Evolutionary conservation across 257 asterid genomes (phyloP), one percentile per base, ranked within the genome.

Genomic region (Petunia secreta): DNA sequence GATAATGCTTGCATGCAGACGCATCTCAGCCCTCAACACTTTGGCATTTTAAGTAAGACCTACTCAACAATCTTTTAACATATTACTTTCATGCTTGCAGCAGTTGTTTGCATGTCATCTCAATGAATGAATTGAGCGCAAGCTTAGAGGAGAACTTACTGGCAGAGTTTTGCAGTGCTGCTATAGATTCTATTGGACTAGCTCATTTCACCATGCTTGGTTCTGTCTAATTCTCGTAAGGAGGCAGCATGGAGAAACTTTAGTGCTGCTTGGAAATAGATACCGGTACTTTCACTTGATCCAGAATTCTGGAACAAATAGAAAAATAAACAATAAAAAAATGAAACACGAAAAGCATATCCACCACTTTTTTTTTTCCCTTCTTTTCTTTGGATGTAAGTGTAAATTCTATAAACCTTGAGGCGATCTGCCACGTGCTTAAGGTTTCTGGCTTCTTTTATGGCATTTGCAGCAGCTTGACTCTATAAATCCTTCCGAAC

Each of bases 121-220:
- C 62, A 73, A 50, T 36, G 46, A 73, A 73, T 73, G 62, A 73
- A 50, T 41, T 41, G 10, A 50, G 13, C 50, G 11, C 46, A 73
- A 11, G 40, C 50, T 50, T 25, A 48, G 25, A 71, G 59, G 50
- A 78, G 58, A 81, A 87, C 99, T 88, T 86, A 96, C 98, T 89
- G 97, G 98, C 97, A 94, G 79, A 96, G 92, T 83, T 94, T 92
- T 74, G 99, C 99, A 8, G 99, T 96, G 92, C 93, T 91, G 82
- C 97, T 90, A 79, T 96, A 94, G 79, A 96, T 89, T 64, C 93
- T 93, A 85, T 85, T 76, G 60, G 98, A 87, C 89, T 88, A 94
- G 90, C 83, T 83, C 85, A 86, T 78, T 66, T 96, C 98, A 68
- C 86, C 90, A 46, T 92, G 92, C 89, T 92, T 96, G 48, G 89